Evolutionary conservation across 371 early-diverging fungal genomes (phyloP).

Genomic region (Syncephalis plumigaleata): DNA sequence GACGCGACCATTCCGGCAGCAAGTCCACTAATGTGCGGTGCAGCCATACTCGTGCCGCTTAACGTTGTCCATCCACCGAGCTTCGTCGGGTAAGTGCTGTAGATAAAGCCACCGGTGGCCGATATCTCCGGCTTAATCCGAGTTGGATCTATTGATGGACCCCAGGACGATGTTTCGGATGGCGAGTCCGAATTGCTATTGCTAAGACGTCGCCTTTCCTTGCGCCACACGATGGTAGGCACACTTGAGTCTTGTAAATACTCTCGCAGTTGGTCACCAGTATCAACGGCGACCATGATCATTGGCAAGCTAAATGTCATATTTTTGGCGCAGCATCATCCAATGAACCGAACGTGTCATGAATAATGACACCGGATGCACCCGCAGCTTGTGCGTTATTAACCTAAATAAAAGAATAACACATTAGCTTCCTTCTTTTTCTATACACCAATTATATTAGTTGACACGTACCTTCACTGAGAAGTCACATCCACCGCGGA

Average conservation of each 20-base stretch:
- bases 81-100: constrained; percentile 34
- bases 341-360: not conserved
- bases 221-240: not conserved
- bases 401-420: too few relatives aligned
- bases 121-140: constrained; percentile 40
- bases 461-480: too few relatives aligned
- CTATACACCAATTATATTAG: too few relatives aligned
- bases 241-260: not conserved
- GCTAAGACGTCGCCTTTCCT: not conserved
- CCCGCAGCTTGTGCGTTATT: too few relatives aligned
- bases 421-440: too few relatives aligned
- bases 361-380: not conserved
- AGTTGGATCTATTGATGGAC: constrained; percentile 42
- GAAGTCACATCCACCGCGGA: too few relatives aligned
- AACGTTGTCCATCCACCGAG: constrained; percentile 22
- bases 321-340: not conserved
- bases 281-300: not conserved
- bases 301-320: not conserved
- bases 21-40: constrained; percentile 34
- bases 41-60: constrained; percentile 30
- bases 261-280: not conserved
- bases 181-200: constrained; percentile 20
- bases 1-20: not conserved
- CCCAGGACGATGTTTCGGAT: constrained; percentile 41
- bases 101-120: constrained; percentile 49